Conservation (phyloP, 2,329 filamentous ascomycete species). For the Talaromyces islandicus region DNA sequence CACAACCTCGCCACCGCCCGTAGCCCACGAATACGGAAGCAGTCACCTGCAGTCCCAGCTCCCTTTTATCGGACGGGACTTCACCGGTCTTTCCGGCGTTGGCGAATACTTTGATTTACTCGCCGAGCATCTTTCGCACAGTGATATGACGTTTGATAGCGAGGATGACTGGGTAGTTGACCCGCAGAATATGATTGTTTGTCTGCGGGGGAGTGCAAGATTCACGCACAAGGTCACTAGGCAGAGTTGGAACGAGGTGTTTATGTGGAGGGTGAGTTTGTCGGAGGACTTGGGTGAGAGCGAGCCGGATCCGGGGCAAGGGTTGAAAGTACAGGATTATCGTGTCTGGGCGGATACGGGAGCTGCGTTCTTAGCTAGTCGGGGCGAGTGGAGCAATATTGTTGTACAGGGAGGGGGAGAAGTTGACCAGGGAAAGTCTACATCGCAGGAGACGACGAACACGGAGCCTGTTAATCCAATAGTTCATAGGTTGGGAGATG, state of each 20-base stretch:
- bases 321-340: slow-evolving; percentile 33
- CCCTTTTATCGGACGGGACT: slow-evolving; percentile 38
- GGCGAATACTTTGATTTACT: slow-evolving; percentile 32
- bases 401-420: neutral
- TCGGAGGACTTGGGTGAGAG: slow-evolving; percentile 19
- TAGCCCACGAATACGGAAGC: slow-evolving; percentile 36
- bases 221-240: slow-evolving; percentile 30
- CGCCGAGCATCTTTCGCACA: slow-evolving; percentile 23
- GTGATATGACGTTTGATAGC: slow-evolving; percentile 31
- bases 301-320: slow-evolving; percentile 3
- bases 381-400: slow-evolving; percentile 16
- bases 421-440: slow-evolving; percentile 6
- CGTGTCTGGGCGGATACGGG: slow-evolving; percentile 41
- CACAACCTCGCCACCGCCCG: slow-evolving; percentile 21
- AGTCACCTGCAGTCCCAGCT: slow-evolving; percentile 21
- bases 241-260: slow-evolving; percentile 36
- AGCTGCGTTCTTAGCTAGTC: slow-evolving; percentile 36
- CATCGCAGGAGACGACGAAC: slow-evolving; percentile 8
- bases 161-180: slow-evolving; percentile 35
- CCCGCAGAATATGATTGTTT: slow-evolving; percentile 23
- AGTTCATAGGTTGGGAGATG: slow-evolving; percentile 15
- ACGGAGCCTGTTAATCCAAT: slow-evolving; percentile 4
- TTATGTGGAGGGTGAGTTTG: slow-evolving; percentile 33
- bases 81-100: slow-evolving; percentile 30
- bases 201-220: slow-evolving; percentile 26